Evolutionary conservation across 176 grass and related monocot species (phyloP).

Genomic region (Ensete ventricosum): DNA sequence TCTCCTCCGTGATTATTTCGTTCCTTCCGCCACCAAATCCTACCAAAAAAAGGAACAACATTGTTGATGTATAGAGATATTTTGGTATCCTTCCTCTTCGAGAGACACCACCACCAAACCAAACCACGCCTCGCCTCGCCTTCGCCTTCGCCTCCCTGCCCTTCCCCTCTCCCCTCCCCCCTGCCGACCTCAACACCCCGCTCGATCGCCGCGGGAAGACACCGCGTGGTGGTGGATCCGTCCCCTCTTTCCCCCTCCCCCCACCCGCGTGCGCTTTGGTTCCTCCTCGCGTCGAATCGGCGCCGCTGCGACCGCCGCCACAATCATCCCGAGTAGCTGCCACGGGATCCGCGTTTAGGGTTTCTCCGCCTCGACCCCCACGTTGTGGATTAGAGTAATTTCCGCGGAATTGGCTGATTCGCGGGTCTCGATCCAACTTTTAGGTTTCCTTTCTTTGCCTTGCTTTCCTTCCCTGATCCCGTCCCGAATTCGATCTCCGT

Average conservation of each 20-base stretch:
- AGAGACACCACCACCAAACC: conserved; percentile 2
- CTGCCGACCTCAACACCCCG: neutral
- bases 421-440: neutral
- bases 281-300: neutral
- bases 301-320: neutral
- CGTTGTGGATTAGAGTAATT: neutral
- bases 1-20: neutral
- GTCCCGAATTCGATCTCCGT: neutral
- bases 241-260: neutral
- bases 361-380: neutral
- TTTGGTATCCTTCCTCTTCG: neutral
- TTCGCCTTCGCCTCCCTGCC: neutral
- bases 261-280: neutral
- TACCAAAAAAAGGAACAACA: neutral
- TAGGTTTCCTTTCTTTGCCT: neutral
- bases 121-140: neutral
- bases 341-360: neutral
- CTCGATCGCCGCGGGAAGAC: neutral
- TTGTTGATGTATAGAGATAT: neutral
- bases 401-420: neutral
- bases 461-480: neutral
- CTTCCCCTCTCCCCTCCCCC: too few species aligned
- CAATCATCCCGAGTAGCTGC: neutral
- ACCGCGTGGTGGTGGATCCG: neutral
- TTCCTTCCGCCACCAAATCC: neutral